Evolutionary conservation across 2,329 filamentous ascomycete species (phyloP), one percentile per base, ranked within the genome.

Genomic region (Podosphaera xanthii): DNA sequence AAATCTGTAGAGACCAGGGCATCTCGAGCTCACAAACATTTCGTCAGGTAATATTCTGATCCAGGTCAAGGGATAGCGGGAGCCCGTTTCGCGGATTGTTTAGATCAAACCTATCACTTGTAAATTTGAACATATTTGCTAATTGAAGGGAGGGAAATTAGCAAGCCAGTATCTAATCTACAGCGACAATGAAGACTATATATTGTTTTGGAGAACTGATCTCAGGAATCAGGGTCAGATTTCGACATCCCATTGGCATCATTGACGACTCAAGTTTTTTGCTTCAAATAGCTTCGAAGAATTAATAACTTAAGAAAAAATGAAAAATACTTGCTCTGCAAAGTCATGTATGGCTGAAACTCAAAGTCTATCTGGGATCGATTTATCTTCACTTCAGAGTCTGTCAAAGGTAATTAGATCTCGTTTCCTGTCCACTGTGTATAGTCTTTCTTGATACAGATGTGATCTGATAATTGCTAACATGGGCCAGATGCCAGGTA

Each of bases 401-500:
- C 46, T 31, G 31, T 40, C 14, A 60, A 58, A 30, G 22, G 30
- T 9, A 33, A 31, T 6, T 22, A 5, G 5, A 22, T 59, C 60
- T n/a, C 60, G 57, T 5, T 53, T 66, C 10, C 63, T 59, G 42
- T 58, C 56, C 44, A 57, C 60, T 36, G 62, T 64, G 12, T 64
- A 64, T 59, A 60, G 62, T 34, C 14, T 52, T 48, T 54, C 44
- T 31, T 22, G n/a, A 5, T 33, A 40, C 31, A 22, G n/a, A 33
- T 12, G 10, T 33, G 52, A 34, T 22, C 30, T 49, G n/a, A 31
- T 35, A 8, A 57, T 33, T 58, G 36, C 62, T 66, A 36, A 66
- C 57, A 53, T 33, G 46, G 42, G 58, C 59, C 60, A 72, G 67
- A 72, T 77, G 60, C 73, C 76, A 4, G 77, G 77, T 10, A 75